A percentile compares a stretch with the other conserved stretches of the same genome.
These are phyloP conservation scores for Zanthoxylum bungeanum DNA, from an alignment of 345 rosid genomes.

Conservation along the genomic window DNA sequence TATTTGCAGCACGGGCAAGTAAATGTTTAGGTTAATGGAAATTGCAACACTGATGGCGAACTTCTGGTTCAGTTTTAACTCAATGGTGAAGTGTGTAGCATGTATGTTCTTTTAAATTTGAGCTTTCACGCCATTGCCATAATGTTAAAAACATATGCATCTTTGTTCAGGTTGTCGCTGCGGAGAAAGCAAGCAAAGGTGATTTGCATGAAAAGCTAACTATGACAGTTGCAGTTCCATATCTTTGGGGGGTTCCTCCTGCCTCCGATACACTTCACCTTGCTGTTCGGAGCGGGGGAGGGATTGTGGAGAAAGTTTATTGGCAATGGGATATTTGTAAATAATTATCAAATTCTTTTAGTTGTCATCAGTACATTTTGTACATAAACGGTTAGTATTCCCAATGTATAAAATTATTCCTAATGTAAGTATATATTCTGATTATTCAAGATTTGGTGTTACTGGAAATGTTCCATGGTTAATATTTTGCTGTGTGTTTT, in stretches of 20 bases:
- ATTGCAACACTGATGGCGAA: not conserved
- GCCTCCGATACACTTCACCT: conserved; percentile 92
- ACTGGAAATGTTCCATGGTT: not conserved
- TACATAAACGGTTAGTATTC: conserved; percentile 30
- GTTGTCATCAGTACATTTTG: conserved; percentile 23
- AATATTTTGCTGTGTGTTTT: no score
- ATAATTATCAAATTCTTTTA: conserved; percentile 13
- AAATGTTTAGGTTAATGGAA: not conserved
- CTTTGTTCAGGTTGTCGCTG: conserved; percentile 57
- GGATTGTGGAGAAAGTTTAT: conserved; percentile 83
- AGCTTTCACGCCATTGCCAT: not conserved
- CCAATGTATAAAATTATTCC: conserved; percentile 27
- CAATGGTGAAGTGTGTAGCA: not conserved
- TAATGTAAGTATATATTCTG: not conserved
- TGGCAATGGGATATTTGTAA: conserved; percentile 96
- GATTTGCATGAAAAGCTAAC: conserved; percentile 88
- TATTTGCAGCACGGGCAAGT: not conserved
- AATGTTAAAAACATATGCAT: not conserved
- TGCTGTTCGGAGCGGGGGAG: conserved; percentile 88
- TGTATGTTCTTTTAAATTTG: not conserved
- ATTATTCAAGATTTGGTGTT: not conserved
- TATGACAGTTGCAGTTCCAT: conserved; percentile 90
- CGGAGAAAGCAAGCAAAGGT: conserved; percentile 73
- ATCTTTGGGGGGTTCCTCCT: conserved; percentile 97
- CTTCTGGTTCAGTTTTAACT: not conserved